phyloP scores from a whole-genome alignment of 495 filamentous ascomycete genomes.

The Penicillium robsamsonii region DNA sequence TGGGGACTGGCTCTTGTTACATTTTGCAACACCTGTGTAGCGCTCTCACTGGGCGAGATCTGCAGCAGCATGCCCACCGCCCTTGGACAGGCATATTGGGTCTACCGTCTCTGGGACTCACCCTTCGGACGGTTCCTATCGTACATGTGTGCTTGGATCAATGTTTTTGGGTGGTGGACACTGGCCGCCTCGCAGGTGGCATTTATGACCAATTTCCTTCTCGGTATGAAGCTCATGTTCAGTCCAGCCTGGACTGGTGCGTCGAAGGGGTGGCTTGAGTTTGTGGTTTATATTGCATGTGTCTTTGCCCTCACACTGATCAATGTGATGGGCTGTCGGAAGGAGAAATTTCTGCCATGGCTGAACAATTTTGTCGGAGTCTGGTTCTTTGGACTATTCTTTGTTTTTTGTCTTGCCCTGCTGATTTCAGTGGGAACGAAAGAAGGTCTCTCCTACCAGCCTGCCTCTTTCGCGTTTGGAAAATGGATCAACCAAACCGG shows the following conservation, averaged over 20 bases:
- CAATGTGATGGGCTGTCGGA: constrained; percentile 44
- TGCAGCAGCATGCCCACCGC: constrained; percentile 48
- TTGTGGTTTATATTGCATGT: constrained; percentile 42
- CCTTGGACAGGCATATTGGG: constrained; percentile 46
- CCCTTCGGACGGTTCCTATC: constrained; percentile 37
- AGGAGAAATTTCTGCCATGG: constrained; percentile 40
- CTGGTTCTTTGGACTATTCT: constrained; percentile 43
- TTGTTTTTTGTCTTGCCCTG: constrained; percentile 42
- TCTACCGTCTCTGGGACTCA: constrained; percentile 40
- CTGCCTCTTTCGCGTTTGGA: constrained; percentile 52
- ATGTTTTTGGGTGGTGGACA: constrained; percentile 51
- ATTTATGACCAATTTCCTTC: constrained; percentile 48
- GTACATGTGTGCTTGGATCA: constrained; percentile 51
- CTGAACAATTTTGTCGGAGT: constrained; percentile 48
- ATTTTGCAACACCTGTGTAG: constrained; percentile 45
- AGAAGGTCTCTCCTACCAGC: constrained; percentile 34
- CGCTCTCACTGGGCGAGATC: constrained; percentile 45
- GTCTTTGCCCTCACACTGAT: constrained; percentile 38
- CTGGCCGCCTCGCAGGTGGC: constrained; percentile 45
- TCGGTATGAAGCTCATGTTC: constrained; percentile 49
- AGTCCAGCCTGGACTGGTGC: constrained; percentile 37
- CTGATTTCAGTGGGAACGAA: constrained; percentile 42
- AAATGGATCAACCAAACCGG: constrained; percentile 59
- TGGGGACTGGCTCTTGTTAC: constrained; percentile 47
- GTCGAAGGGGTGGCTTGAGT: constrained; percentile 41